Percentiles rank a stretch among this genome's conserved stretches.
Conservation (phyloP, 805 yeast genomes). For the Yarrowia osloensis region DNA sequence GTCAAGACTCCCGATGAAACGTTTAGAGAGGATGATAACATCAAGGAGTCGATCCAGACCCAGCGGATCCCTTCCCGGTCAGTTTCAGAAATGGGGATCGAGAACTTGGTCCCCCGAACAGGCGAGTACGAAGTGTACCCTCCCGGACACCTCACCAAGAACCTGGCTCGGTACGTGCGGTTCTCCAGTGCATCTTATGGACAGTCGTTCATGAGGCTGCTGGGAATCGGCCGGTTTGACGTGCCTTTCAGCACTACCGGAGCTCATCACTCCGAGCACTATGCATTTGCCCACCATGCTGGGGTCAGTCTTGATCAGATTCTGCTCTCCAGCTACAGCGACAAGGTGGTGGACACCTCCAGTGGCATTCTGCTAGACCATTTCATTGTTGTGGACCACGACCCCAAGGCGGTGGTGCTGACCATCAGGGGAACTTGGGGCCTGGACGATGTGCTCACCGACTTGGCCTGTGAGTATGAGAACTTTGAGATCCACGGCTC, state of each 20-base stretch:
- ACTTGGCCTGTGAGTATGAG: slow-evolving; percentile 41
- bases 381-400: slow-evolving; percentile 42
- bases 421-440: slow-evolving; percentile 44
- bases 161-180: slow-evolving; percentile 41
- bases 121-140: slow-evolving; percentile 36
- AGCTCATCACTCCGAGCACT: slow-evolving; percentile 41
- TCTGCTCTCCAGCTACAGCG: slow-evolving; percentile 41
- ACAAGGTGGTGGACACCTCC: slow-evolving; percentile 35
- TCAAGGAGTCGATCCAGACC: slow-evolving; percentile 26
- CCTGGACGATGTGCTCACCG: slow-evolving; percentile 42
- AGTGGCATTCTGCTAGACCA: slow-evolving; percentile 42
- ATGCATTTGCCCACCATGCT: slow-evolving; percentile 42
- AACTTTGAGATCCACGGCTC: slow-evolving; percentile 40
- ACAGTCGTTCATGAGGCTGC: slow-evolving; percentile 41
- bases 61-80: background rate
- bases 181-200: slow-evolving; percentile 44
- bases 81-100: background rate
- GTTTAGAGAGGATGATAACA: slow-evolving; percentile 1
- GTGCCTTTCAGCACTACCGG: slow-evolving; percentile 35
- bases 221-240: slow-evolving; percentile 39
- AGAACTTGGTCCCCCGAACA: slow-evolving; percentile 9
- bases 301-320: slow-evolving; percentile 40
- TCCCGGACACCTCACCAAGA: slow-evolving; percentile 38
- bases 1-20: background rate
- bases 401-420: slow-evolving; percentile 40